These are phyloP conservation scores for Globisporangium barbulae DNA, from an alignment of 352 stramenopile genomes.

Conservation along the genomic window DNA sequence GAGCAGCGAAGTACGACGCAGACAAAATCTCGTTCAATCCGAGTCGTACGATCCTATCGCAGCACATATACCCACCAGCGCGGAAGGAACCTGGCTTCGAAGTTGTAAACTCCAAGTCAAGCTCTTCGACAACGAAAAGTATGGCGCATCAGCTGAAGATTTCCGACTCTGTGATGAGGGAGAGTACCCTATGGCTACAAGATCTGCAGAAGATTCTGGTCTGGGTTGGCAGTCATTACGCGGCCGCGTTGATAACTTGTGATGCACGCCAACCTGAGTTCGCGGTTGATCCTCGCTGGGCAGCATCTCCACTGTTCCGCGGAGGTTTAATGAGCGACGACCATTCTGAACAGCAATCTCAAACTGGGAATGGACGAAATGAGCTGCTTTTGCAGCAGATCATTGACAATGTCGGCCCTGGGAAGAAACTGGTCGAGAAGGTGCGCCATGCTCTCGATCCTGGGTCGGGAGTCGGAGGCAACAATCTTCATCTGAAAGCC, in stretches of 20 bases:
- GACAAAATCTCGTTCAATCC: slow-evolving; percentile 33
- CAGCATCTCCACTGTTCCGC: slow-evolving; percentile 48
- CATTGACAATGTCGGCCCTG: slow-evolving; percentile 61
- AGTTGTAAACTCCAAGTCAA: not conserved
- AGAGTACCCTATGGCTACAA: slow-evolving; percentile 44
- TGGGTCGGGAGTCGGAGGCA: slow-evolving; percentile 23
- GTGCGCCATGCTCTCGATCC: slow-evolving; percentile 70
- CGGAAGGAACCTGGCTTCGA: not conserved
- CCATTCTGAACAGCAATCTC: not conserved
- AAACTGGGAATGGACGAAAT: slow-evolving; percentile 32
- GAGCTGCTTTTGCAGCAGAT: slow-evolving; percentile 67
- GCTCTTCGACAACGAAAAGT: not conserved
- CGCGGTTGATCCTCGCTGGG: slow-evolving; percentile 40
- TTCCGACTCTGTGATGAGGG: slow-evolving; percentile 22
- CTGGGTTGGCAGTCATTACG: slow-evolving; percentile 65
- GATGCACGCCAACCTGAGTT: slow-evolving; percentile 15
- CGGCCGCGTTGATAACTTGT: slow-evolving; percentile 48
- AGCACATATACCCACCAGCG: slow-evolving; percentile 43
- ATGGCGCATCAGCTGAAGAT: not conserved
- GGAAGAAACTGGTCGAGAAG: slow-evolving; percentile 81
- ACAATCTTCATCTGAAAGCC: slow-evolving; percentile 61
- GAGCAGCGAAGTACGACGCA: slow-evolving; percentile 22
- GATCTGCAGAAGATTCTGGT: slow-evolving; percentile 64
- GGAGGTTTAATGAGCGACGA: slow-evolving; percentile 22
- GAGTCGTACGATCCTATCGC: slow-evolving; percentile 51